These are phyloP conservation scores for Globisporangium iwayamae DNA, from an alignment of 352 stramenopile genomes.

Conservation along the genomic window DNA sequence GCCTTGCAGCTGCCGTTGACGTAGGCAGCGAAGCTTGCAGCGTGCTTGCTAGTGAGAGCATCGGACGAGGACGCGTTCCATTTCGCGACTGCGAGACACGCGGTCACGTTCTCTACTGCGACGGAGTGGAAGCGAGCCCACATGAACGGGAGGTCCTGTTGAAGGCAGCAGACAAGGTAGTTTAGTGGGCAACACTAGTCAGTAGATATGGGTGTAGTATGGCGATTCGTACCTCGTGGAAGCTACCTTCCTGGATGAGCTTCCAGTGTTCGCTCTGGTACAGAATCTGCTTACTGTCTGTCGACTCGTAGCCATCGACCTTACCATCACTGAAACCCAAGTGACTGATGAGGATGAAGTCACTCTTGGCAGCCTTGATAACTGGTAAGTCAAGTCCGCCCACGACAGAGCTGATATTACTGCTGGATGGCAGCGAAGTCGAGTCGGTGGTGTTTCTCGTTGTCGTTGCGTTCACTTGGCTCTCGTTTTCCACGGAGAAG, in stretches of 20 bases:
- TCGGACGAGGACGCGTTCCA: slow-evolving; percentile 24
- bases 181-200: not conserved
- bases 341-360: slow-evolving; percentile 18
- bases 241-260: slow-evolving; percentile 16
- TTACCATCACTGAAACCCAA: not conserved
- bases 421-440: not conserved
- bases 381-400: not conserved
- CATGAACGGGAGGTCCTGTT: slow-evolving; percentile 15
- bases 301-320: slow-evolving; percentile 5
- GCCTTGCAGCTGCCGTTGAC: slow-evolving; percentile 13
- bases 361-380: slow-evolving; percentile 11
- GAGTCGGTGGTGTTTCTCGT: not conserved
- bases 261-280: slow-evolving; percentile 15
- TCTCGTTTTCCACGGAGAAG: not conserved
- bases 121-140: slow-evolving; percentile 30
- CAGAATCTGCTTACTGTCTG: slow-evolving; percentile 11
- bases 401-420: not conserved
- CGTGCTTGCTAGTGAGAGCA: not conserved
- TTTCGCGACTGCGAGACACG: slow-evolving; percentile 26
- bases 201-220: not conserved
- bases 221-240: slow-evolving; percentile 9
- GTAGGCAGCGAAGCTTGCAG: slow-evolving; percentile 1
- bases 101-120: not conserved
- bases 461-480: not conserved
- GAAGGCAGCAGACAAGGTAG: not conserved